Conservation (phyloP, 2,329 filamentous ascomycete species). For the Mollisia scopiformis region DNA sequence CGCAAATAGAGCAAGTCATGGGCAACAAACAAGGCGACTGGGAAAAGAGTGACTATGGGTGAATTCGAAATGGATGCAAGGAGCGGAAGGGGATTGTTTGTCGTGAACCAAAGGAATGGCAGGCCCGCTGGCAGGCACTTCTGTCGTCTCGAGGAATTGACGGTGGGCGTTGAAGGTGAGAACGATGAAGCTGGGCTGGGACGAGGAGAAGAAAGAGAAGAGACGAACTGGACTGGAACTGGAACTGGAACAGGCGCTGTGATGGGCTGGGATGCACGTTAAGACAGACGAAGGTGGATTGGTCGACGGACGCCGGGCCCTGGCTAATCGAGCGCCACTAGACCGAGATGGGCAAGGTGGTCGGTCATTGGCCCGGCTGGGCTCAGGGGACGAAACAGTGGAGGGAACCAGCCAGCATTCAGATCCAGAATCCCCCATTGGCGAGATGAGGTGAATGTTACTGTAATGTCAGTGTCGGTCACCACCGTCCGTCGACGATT, state of each 20-base stretch:
- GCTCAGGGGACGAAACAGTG: conserved; percentile 13
- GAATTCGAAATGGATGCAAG: conserved; percentile 28
- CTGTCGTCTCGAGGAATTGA: conserved; percentile 24
- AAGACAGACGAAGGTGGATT: neutral
- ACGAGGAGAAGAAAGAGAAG: conserved; percentile 14
- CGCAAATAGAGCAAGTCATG: conserved; percentile 7
- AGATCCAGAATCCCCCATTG: conserved; percentile 2
- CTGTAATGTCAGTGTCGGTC: too few species aligned
- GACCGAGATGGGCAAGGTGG: neutral
- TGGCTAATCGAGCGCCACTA: conserved; percentile 4
- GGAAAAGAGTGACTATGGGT: conserved; percentile 41
- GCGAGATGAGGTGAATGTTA: neutral
- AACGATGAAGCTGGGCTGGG: conserved; percentile 24
- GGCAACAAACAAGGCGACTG: conserved; percentile 7
- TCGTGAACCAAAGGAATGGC: conserved; percentile 54
- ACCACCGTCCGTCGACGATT: too few species aligned
- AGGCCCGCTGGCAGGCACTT: conserved; percentile 58
- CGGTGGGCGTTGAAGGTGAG: conserved; percentile 35
- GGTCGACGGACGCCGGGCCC: neutral
- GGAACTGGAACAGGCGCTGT: conserved; percentile 7
- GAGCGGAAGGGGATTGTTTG: conserved; percentile 48
- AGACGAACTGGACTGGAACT: conserved; percentile 8
- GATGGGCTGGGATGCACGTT: neutral
- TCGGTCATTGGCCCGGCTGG: neutral
- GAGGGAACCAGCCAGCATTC: conserved; percentile 6